Percentiles rank a stretch among this genome's conserved stretches.
These are phyloP conservation scores for Fusarium sp. DNA, from an alignment of 2,329 filamentous ascomycete genomes.

Conservation along the genomic window DNA sequence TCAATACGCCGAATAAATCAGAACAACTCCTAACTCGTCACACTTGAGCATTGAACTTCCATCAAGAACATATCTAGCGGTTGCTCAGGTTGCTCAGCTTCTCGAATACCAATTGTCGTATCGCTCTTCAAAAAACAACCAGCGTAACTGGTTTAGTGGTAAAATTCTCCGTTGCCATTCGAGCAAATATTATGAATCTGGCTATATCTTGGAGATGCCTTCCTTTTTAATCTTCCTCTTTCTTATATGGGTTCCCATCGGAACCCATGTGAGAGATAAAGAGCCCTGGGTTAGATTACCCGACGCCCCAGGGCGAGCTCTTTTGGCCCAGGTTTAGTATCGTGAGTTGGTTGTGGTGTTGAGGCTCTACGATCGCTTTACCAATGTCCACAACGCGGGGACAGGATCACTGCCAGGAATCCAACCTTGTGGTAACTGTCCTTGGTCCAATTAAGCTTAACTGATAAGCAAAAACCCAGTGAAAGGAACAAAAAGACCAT, in stretches of 20 bases:
- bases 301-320: rapidly evolving
- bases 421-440: too few relatives aligned
- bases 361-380: too few relatives aligned
- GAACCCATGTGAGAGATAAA: too few relatives aligned
- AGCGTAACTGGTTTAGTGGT: constrained; percentile 45
- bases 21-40: too few relatives aligned
- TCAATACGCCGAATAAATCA: too few relatives aligned
- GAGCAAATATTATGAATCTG: too few relatives aligned
- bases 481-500: background rate
- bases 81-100: background rate
- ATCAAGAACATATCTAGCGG: background rate
- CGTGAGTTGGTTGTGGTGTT: background rate
- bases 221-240: too few relatives aligned
- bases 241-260: too few relatives aligned
- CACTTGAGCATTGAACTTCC: background rate
- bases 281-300: constrained; percentile 36
- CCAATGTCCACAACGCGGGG: rapidly evolving
- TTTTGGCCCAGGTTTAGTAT: background rate
- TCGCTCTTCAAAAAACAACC: background rate
- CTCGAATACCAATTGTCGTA: background rate
- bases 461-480: background rate
- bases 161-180: constrained; percentile 44
- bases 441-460: background rate
- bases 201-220: too few relatives aligned
- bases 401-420: too few relatives aligned